Evolutionary conservation across 208 protist species (phyloP), one percentile per base, ranked within the genome.

Genomic region (Polymyxa betae): DNA sequence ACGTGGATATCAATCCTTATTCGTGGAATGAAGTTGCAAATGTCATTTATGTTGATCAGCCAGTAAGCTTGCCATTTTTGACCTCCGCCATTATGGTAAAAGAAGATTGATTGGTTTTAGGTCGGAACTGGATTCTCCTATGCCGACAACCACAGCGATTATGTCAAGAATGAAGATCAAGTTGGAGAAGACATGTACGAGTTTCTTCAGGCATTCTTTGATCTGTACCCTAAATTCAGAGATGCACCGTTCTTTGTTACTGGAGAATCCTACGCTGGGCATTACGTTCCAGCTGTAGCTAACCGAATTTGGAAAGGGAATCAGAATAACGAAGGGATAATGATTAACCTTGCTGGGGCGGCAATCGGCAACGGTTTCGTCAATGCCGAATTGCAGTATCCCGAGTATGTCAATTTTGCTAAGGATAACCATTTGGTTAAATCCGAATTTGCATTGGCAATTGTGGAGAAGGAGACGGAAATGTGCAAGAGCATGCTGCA

Each of bases 241-340:
- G 66, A 92, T 54, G 35, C 92, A 0, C 24, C 35, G 41, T 92
- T 95, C 66, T 93, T 90, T 77, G 43, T 92, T 40, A 88, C 90
- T n/a, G 93, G 92, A 24, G 93, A 95, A 68, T 92, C 82, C 0
- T 94, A 95, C 68, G 93, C 46, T 10, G 93, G 93, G n/a, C 91
- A 95, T 32, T 94, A 93, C 88, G 94, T 93, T 0, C 94, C 94
- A 29, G 78, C 91, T 5, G 32, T 94, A 0, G 40, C 91, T 10
- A 72, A 93, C 82, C 38, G 45, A 10, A 72, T 95, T 43, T 89
- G 77, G 43, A 38, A 93, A 35, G n/a, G 24, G 0, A 93, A 93
- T 45, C 77, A 90, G 41, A n/a, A 88, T 29, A 20, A 43, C 1
- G 1, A 5, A 45, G 40, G 54, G 20, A 24, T 29, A 0, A 44